These are phyloP conservation scores for Suillus sp. DNA, from an alignment of 768 basidiomycete genomes.

Conservation along the genomic window DNA sequence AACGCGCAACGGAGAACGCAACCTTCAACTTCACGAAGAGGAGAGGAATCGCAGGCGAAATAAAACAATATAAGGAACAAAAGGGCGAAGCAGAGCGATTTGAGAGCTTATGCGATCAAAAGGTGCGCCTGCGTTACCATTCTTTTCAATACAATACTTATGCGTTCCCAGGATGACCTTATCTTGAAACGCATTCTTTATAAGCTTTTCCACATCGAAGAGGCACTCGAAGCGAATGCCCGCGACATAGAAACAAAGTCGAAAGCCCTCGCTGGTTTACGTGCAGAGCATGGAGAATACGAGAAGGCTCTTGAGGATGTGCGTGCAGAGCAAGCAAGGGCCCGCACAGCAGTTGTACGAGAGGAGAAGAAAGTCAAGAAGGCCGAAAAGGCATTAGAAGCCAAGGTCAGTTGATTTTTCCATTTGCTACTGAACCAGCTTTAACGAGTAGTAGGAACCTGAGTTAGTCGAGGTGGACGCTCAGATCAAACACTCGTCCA, in stretches of 20 bases:
- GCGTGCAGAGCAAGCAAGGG: no score
- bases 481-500: conserved; percentile 82
- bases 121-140: conserved; percentile 47
- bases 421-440: neutral
- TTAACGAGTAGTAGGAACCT: conserved; percentile 59
- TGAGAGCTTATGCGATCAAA: conserved; percentile 71
- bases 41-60: conserved; percentile 90
- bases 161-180: conserved; percentile 64
- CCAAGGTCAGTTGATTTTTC: conserved; percentile 55
- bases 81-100: conserved; percentile 91
- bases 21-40: conserved; percentile 95
- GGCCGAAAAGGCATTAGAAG: conserved; percentile 83
- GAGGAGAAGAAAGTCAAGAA: no score
- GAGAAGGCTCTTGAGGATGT: no score
- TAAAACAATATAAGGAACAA: conserved; percentile 97
- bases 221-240: conserved; percentile 74
- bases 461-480: conserved; percentile 82
- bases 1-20: conserved; percentile 89
- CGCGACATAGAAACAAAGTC: conserved; percentile 77
- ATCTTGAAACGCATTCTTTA: conserved; percentile 87
- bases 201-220: conserved; percentile 88
- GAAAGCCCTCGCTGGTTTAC: no score
- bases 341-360: no score
- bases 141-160: conserved; percentile 13
- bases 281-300: no score